Conservation (phyloP, 495 filamentous ascomycete genomes). For the Xylaria nigripes region DNA sequence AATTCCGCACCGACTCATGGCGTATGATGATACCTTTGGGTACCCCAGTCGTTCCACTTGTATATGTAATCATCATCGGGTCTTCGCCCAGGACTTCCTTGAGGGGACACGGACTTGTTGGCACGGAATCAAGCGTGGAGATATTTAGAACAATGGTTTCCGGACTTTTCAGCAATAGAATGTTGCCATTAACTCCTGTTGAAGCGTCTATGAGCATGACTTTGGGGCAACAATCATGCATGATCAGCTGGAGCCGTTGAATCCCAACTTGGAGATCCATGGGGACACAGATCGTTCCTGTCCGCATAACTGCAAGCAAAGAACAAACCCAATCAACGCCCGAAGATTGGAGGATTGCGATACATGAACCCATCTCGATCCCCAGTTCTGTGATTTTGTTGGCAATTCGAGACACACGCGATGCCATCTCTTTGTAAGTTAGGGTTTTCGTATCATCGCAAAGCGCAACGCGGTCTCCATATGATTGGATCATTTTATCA, state of each 20-base stretch:
- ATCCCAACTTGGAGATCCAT: constrained; percentile 34
- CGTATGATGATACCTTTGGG: constrained; percentile 40
- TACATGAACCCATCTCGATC: background rate
- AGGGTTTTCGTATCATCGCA: background rate
- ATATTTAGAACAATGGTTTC: too few relatives aligned
- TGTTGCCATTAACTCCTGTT: too few relatives aligned
- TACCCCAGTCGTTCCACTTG: constrained; percentile 39
- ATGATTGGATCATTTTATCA: background rate
- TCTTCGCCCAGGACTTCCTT: too few relatives aligned
- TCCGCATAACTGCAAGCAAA: constrained; percentile 42
- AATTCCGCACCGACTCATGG: constrained; percentile 18
- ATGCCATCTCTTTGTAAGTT: background rate
- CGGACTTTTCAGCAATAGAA: too few relatives aligned
- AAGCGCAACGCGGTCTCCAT: background rate
- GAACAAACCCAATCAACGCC: constrained; percentile 38
- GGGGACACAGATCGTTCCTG: constrained; percentile 45
- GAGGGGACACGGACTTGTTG: too few relatives aligned
- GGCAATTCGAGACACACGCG: background rate
- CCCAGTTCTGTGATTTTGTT: background rate
- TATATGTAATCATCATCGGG: too few relatives aligned
- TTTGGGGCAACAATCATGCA: constrained; percentile 4
- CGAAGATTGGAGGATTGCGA: constrained; percentile 13
- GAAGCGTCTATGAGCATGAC: constrained; percentile 35
- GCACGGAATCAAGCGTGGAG: too few relatives aligned
- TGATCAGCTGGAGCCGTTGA: constrained; percentile 14